Base-by-base conservation (phyloP, 345 rosid species). In the Populus tremula region DNA sequence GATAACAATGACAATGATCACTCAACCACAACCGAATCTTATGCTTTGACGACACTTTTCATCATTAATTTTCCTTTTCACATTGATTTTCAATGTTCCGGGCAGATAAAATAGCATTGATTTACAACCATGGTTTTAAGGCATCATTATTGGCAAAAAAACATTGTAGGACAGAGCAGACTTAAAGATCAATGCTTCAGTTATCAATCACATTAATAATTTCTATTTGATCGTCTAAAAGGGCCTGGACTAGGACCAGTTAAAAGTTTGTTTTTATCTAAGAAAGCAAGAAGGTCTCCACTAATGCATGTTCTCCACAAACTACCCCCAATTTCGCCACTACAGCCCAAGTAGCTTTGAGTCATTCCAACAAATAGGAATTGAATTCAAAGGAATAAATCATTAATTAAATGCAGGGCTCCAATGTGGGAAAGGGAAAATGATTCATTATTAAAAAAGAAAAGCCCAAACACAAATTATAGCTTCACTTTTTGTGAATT, bases 301-400 rank as follows among this genome's bases (percentile, higher is more conserved):
- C 72, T 25, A 25, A 25, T 25, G 25, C 25, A 25, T 25, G 25
- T 25, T 25, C 25, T 25, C 62, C 11, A 43, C 72, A 47, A 59
- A 27, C 39, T 65, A 38, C 36, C 69, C 66, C 45, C 45, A 64
- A 64, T 63, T 47, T 50, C 4, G 5, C 21, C 56, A 25, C 41
- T 29, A 77, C 63, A 77, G 41, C 29, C 43, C 29, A 29, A 38
- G 21, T 12, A 29, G 20, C 31, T 77, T 73, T 67, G 23, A 54
- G 73, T 54, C 76, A 73, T 72, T 67, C 76, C 79, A 39, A 64
- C 82, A 69, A 29, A 36, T 67, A 49, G 71, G 66, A 38, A 25
- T 59, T 54, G 39, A 76, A 54, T 68, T 68, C 69, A 69, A 69
- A 56, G 16, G 69, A 69, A 59, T 17, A 67, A 59, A 27, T 29